A percentile compares a stretch with the other conserved stretches of the same genome.
These are phyloP conservation scores for Zygosaccharomyces kombuchaensis DNA, from an alignment of 805 yeast species.

Conservation along the genomic window DNA sequence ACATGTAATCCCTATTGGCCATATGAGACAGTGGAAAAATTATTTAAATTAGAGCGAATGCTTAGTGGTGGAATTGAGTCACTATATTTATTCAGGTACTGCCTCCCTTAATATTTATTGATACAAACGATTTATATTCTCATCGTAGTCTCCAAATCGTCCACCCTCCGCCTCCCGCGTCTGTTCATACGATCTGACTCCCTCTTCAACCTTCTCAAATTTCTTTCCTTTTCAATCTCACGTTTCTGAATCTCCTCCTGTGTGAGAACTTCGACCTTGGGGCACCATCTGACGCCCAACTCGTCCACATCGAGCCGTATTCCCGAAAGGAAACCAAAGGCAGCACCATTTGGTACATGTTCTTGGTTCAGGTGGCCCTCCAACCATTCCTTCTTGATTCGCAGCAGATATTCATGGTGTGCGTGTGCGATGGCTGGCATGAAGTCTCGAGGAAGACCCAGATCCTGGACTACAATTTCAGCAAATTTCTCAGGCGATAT, in stretches of 20 bases:
- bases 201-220: constrained; percentile 84
- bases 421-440: constrained; percentile 86
- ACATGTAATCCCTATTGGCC: too few species aligned
- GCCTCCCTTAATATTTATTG: neutral
- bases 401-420: constrained; percentile 70
- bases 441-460: constrained; percentile 82
- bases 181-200: constrained; percentile 58
- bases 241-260: constrained; percentile 93
- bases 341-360: constrained; percentile 51
- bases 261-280: constrained; percentile 77
- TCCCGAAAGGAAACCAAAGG: constrained; percentile 60
- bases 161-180: constrained; percentile 44
- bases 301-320: constrained; percentile 69
- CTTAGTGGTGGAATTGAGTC: too few species aligned
- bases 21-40: too few species aligned
- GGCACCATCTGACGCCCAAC: constrained; percentile 81
- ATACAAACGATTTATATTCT: constrained; percentile 14
- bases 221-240: constrained; percentile 92
- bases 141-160: constrained; percentile 44
- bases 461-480: constrained; percentile 69
- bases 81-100: neutral
- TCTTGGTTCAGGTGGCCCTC: constrained; percentile 56
- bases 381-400: constrained; percentile 74
- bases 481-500: constrained; percentile 85
- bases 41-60: too few species aligned